Base-by-base conservation (phyloP, 2,329 filamentous ascomycete genomes). In the Aspergillus sp. region DNA sequence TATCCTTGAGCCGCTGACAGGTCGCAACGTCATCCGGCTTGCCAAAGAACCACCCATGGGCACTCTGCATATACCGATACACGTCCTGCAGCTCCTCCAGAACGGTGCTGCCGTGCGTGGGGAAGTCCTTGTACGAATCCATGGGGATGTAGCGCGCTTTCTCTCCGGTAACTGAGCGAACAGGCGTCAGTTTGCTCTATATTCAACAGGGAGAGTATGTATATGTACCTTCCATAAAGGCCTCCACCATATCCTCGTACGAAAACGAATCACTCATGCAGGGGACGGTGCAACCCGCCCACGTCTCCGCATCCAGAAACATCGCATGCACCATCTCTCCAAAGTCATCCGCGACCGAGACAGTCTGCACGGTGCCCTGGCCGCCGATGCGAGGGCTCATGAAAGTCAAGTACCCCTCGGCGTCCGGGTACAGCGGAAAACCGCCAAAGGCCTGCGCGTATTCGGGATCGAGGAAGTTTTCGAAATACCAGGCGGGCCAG, bases 361-460 rank as follows among this genome's bases (percentile, higher is more conserved):
- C 25, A 11, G 47, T 51, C n/a, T 50, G 56, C 8, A 58, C 48
- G 23, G 17, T 28, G 25, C 48, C 23, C 25, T 28, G 25, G 2
- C 48, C 48, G 3, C 56, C 56, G 4, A 50, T n/a, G 5, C 50
- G 30, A 15, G 56, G 31, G 31, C 31, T 38, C 31, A 4, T 38
- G 13, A 38, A 38, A 7, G 31, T 38, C 4, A 38, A 15, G 13
- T 38, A 38, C 13, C 31, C 31, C 31, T 38, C 8, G 9, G 1
- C 9, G 31, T 38, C 31, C 9, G 56, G 4, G 23, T 25, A 28
- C 31, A 59, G 43, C 19, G 56, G 56, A 22, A 59, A 59, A 7
- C 56, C 56, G n/a, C 56, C 56, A 41, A 59, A 51, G 30, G 49
- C 56, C 19, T 51, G 19, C 15, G 56, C 48, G 38, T 51, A 51